phyloP scores from a whole-genome alignment of 179 eudicot species.

The Silene coronaria region DNA sequence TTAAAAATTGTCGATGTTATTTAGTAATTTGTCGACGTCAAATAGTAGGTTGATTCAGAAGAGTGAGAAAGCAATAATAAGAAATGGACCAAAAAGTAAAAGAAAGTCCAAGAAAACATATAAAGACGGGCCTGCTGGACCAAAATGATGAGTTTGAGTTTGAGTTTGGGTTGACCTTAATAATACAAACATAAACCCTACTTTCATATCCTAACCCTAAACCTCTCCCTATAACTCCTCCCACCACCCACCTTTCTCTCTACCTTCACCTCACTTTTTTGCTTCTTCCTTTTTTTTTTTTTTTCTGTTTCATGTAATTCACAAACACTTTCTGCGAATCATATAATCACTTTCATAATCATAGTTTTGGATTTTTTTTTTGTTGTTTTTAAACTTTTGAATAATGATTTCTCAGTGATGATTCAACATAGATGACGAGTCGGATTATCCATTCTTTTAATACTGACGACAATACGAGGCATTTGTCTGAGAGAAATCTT shows the following conservation, averaged over 20 bases:
- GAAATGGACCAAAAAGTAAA: background rate
- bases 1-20: too few relatives aligned
- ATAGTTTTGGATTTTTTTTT: too few relatives aligned
- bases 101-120: background rate
- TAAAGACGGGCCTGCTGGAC: slow-evolving; percentile 19
- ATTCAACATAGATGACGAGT: slow-evolving; percentile 51
- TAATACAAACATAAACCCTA: slow-evolving; percentile 7
- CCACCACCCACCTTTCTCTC: background rate
- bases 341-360: background rate
- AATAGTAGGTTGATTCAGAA: too few relatives aligned
- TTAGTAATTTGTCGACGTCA: too few relatives aligned
- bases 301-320: background rate
- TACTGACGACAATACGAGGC: slow-evolving; percentile 52
- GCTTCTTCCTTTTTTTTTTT: background rate
- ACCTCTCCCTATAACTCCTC: background rate
- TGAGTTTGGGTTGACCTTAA: slow-evolving; percentile 3
- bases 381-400: too few relatives aligned
- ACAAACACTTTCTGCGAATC: too few relatives aligned
- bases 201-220: background rate
- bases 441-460: slow-evolving; percentile 43
- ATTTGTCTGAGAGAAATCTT: slow-evolving; percentile 57
- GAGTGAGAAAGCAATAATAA: background rate
- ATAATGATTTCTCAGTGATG: slow-evolving; percentile 41
- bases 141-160: slow-evolving; percentile 7
- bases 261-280: background rate